Conservation (phyloP, 768 basidiomycete genomes). For the Pleurotus sapidus region DNA sequence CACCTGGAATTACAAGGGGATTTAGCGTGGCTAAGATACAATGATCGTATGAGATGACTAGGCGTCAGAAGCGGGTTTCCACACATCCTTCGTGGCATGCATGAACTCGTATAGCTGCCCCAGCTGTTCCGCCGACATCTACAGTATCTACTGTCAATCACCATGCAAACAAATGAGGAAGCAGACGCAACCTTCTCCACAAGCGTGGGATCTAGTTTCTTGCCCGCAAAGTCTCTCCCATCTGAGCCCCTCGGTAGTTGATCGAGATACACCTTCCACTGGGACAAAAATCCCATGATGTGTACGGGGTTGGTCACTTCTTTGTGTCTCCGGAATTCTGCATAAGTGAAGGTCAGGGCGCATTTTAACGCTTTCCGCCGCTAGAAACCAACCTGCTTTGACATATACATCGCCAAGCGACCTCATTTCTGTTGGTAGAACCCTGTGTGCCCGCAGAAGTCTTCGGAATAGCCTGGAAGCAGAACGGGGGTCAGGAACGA, state of each 20-base stretch:
- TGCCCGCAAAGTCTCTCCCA: constrained; percentile 51
- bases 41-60: no score
- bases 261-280: constrained; percentile 95
- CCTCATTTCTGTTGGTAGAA: constrained; percentile 75
- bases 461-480: constrained; percentile 69
- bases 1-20: no score
- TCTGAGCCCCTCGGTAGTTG: constrained; percentile 49
- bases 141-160: background rate
- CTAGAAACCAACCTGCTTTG: constrained; percentile 58
- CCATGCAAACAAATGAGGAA: background rate
- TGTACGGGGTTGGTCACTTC: constrained; percentile 81
- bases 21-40: no score
- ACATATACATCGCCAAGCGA: constrained; percentile 84
- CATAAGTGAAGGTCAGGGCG: constrained; percentile 5
- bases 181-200: constrained; percentile 70
- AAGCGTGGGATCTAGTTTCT: constrained; percentile 63
- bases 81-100: constrained; percentile 86
- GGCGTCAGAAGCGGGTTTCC: constrained; percentile 52
- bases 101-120: constrained; percentile 94
- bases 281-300: constrained; percentile 91
- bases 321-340: constrained; percentile 87
- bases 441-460: constrained; percentile 75
- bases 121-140: constrained; percentile 91
- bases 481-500: no score
- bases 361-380: background rate